phyloP scores from a whole-genome alignment of 2,329 filamentous ascomycete species.

The Exophiala spinifera region DNA sequence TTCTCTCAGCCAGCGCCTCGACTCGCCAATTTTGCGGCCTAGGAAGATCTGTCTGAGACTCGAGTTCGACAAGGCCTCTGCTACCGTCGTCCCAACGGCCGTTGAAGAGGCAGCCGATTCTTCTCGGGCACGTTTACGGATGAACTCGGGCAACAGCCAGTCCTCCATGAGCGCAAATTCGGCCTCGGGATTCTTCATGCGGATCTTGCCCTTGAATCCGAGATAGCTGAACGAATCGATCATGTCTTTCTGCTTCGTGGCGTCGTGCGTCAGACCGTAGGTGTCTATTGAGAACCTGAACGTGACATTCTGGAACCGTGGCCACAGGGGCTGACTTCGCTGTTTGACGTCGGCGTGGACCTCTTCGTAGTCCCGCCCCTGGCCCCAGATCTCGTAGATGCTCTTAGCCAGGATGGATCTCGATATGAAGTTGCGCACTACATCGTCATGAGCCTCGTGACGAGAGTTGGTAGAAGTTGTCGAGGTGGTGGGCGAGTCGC shows the following conservation, averaged over 20 bases:
- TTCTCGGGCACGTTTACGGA: neutral
- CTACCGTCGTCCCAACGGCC: slow-evolving; percentile 37
- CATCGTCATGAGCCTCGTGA: slow-evolving; percentile 46
- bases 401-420: slow-evolving; percentile 79
- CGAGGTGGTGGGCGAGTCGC: no score
- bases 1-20: slow-evolving; percentile 64
- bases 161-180: slow-evolving; percentile 81
- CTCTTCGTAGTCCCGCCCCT: slow-evolving; percentile 59
- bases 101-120: slow-evolving; percentile 26
- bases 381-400: slow-evolving; percentile 87
- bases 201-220: slow-evolving; percentile 72
- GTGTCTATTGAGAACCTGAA: slow-evolving; percentile 84
- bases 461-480: no score
- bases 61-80: slow-evolving; percentile 46
- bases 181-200: slow-evolving; percentile 69
- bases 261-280: slow-evolving; percentile 71
- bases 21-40: slow-evolving; percentile 66
- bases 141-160: slow-evolving; percentile 52
- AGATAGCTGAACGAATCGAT: slow-evolving; percentile 82
- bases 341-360: slow-evolving; percentile 65
- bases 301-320: slow-evolving; percentile 58
- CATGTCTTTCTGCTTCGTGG: slow-evolving; percentile 63
- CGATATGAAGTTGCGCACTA: slow-evolving; percentile 64
- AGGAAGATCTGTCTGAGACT: slow-evolving; percentile 59
- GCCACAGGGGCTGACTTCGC: slow-evolving; percentile 64